These are phyloP conservation scores for Madurella mycetomatis DNA, from an alignment of 2,329 filamentous ascomycete genomes.

Conservation along the genomic window DNA sequence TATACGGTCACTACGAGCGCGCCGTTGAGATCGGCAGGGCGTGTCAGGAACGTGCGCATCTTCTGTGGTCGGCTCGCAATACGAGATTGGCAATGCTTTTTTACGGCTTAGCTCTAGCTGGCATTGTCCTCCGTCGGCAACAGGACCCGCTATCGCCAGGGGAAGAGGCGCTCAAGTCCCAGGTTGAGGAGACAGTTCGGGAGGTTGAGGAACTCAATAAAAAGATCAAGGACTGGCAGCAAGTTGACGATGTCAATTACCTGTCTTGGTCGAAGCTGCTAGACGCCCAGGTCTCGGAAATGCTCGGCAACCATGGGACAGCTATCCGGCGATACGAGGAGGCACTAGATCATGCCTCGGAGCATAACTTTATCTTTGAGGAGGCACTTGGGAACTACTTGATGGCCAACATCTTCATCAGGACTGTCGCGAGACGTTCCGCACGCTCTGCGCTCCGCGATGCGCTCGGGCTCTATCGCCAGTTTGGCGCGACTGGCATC, in stretches of 20 bases:
- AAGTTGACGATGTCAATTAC: slow-evolving; percentile 67
- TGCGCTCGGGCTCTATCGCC: slow-evolving; percentile 62
- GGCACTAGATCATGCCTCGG: slow-evolving; percentile 65
- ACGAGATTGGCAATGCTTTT: slow-evolving; percentile 55
- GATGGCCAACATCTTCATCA: slow-evolving; percentile 66
- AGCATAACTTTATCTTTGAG: slow-evolving; percentile 63
- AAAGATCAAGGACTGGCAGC: slow-evolving; percentile 60
- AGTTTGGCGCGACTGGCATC: slow-evolving; percentile 65
- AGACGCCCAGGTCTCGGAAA: slow-evolving; percentile 63
- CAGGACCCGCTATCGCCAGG: slow-evolving; percentile 43
- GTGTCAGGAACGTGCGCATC: slow-evolving; percentile 43
- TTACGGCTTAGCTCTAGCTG: slow-evolving; percentile 54
- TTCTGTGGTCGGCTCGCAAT: slow-evolving; percentile 58
- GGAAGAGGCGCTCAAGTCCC: slow-evolving; percentile 37
- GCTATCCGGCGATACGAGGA: slow-evolving; percentile 65
- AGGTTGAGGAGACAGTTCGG: slow-evolving; percentile 46
- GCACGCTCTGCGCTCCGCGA: slow-evolving; percentile 67
- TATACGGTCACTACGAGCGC: slow-evolving; percentile 59
- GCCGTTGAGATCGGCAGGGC: slow-evolving; percentile 54
- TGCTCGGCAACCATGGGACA: slow-evolving; percentile 50
- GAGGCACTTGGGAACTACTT: slow-evolving; percentile 70
- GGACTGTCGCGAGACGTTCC: slow-evolving; percentile 60
- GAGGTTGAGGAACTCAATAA: slow-evolving; percentile 53
- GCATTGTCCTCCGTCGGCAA: slow-evolving; percentile 45
- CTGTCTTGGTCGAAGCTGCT: slow-evolving; percentile 63